Evolutionary conservation across 1,284 basidiomycete genomes (phyloP).

Genomic region (Melampsora allii-populina): DNA sequence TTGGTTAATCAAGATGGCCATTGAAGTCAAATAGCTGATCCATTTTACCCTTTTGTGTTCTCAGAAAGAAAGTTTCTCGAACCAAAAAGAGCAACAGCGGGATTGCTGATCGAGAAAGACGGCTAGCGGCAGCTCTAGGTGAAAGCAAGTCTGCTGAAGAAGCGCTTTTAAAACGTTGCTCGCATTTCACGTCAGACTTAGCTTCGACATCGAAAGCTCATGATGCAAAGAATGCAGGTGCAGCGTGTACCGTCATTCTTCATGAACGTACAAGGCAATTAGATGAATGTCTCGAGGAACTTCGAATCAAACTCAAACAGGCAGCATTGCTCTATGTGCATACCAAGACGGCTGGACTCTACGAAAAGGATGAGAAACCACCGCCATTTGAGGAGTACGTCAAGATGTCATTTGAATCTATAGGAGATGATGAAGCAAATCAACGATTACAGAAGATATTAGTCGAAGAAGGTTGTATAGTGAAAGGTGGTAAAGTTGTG

Average conservation of each 20-base stretch:
- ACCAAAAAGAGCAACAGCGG: constrained; percentile 44
- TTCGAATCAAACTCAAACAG: constrained; percentile 66
- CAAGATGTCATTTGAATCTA: constrained; percentile 37
- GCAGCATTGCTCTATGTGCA: constrained; percentile 38
- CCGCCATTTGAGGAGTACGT: constrained; percentile 44
- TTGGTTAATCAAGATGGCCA: constrained; percentile 33
- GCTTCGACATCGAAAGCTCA: constrained; percentile 55
- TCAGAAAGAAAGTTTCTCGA: constrained; percentile 66
- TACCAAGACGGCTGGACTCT: constrained; percentile 33
- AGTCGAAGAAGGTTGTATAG: constrained; percentile 32
- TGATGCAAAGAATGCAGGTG: constrained; percentile 34
- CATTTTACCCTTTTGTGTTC: constrained; percentile 49
- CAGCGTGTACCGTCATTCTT: constrained; percentile 42
- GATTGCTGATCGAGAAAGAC: constrained; percentile 70
- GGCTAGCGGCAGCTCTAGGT: constrained; percentile 78
- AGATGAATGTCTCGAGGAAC: constrained; percentile 68
- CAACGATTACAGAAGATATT: constrained; percentile 32
- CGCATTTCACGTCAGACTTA: constrained; percentile 83
- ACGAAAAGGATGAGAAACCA: constrained; percentile 41
- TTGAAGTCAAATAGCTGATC: constrained; percentile 53
- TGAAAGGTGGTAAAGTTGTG: constrained; percentile 29
- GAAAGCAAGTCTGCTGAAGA: constrained; percentile 83
- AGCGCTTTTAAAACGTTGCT: constrained; percentile 85
- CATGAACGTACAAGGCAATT: constrained; percentile 59
- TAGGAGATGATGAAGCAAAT: constrained; percentile 44